Evolutionary conservation across 1,139 yeast species (phyloP).

Genomic region (Wickerhamiella pararugosa): DNA sequence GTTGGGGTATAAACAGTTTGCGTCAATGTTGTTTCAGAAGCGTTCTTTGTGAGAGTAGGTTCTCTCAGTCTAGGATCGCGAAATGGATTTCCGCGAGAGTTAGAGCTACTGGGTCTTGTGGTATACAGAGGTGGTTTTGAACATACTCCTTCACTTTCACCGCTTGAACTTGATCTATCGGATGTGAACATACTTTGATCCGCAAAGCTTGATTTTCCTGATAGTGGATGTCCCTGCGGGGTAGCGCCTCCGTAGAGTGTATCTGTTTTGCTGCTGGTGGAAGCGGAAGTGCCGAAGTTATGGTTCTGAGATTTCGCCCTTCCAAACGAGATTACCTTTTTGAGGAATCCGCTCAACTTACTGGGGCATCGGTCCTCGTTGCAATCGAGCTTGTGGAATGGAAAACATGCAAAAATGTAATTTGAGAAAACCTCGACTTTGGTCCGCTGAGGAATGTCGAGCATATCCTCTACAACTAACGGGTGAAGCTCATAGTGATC

Average conservation of each 20-base stretch:
- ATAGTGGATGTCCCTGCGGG: not conserved
- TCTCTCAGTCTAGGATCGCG: too few species aligned
- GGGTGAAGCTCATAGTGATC: constrained; percentile 31
- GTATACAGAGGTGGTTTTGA: too few species aligned
- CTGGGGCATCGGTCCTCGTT: too few species aligned
- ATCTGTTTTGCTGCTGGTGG: not conserved
- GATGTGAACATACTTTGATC: not conserved
- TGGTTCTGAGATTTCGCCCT: not conserved
- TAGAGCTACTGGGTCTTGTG: too few species aligned
- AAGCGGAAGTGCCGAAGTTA: not conserved
- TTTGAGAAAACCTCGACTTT: constrained; percentile 36
- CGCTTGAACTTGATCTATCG: too few species aligned
- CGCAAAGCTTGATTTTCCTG: not conserved
- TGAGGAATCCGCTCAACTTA: constrained; percentile 25
- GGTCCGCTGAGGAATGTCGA: constrained; percentile 42
- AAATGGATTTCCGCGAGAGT: too few species aligned
- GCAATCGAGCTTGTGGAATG: constrained; percentile 23
- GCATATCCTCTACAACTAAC: constrained; percentile 41
- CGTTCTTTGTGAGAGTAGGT: too few species aligned
- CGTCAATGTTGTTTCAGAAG: too few species aligned
- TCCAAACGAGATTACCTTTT: not conserved
- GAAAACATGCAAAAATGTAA: constrained; percentile 37
- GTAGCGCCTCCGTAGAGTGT: too few species aligned
- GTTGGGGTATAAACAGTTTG: too few species aligned
- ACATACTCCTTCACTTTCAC: too few species aligned